Evolutionary conservation across 2,329 filamentous ascomycete species (phyloP), one percentile per base, ranked within the genome.

Genomic region (Diaporthe humulicola): DNA sequence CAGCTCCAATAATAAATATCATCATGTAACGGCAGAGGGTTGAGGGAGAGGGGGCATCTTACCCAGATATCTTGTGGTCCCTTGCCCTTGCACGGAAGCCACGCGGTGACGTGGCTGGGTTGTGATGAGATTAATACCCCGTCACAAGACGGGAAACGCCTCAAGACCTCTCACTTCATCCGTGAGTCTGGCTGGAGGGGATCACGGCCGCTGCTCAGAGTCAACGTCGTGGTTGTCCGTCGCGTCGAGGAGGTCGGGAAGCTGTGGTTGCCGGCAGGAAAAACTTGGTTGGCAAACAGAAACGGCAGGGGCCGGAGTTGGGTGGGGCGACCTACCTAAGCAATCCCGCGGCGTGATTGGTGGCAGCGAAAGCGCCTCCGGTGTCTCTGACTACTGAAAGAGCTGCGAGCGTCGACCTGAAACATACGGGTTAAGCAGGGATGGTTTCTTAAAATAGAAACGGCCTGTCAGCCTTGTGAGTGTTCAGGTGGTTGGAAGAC

Each of bases 1-100:
- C 91, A 93, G 92, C 92, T 93, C 92, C 92, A 93, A 93, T 93
- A 88, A 82, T 54, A 79, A 81, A 81, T 81, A 82, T 92, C 90
- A 92, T 92, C 90, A 90, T 56, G 52, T 70, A 19, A 56, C 22
- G 10, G 52, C 40, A 33, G 30, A 70, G 12, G 28, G 33, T 30
- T 28, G 12, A 15, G 57, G 28, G 9, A 42, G 17, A 25, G 45
- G 22, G 25, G 19, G 30, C 40, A 56, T 60, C 42, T 1, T 72
- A 76, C 74, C 30, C 56, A 72, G 72, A 45, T 64, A 45, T 64
- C n/a, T 22, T 33, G 33, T 25, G 22, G 19, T 52, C 36, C 42
- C 36, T 36, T 54, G n/a, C n/a, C n/a, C n/a, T n/a, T 56, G 52
- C 54, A 22, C 30, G 28, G 42, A 56, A 50, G 40, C n/a, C 15